Base-by-base conservation (phyloP, 192 early-diverging fungal genomes). In the Lobosporangium transversale region DNA sequence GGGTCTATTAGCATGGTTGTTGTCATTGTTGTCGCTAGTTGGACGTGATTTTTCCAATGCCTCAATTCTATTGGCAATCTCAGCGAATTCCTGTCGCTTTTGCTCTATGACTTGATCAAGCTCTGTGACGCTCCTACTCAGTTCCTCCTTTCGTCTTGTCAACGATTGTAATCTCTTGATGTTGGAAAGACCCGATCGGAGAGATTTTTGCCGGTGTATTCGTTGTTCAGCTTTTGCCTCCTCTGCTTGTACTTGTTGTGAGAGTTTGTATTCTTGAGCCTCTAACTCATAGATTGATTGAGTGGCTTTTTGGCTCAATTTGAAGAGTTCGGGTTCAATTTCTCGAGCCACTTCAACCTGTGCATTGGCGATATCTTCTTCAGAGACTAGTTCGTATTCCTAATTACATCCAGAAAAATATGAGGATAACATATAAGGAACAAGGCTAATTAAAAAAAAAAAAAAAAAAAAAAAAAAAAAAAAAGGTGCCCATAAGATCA, bases 141-240 rank as follows among this genome's bases (percentile, higher is more conserved):
- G 21, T n/a, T 75, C 71, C 15, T 75, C 71, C 44, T 75, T 75
- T 33, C 71, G 56, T n/a, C 50, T 66, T 12, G 58, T 66, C 52
- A 75, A 44, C 10, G 71, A 66, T 35, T 75, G 57, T n/a, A 75
- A 52, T 17, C 26, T 43, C 15, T 75, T 75, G 58, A 66, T 61
- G 24, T 66, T 66, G 12, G 71, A 66, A 9, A 71, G 32, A 18
- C 69, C 69, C 4, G 60, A 66, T n/a, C 23, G 26, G n/a, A 43
- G 52, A 1, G 53, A 57, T 35, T 60, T 71, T 45, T 66, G 63
- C 11, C 42, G 62, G 29, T 66, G 56, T 0, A 51, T 11, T 10
- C 52, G 63, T 3, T 10, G 27, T 24, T 66, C 30, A 7, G 49
- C 62, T 17, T 56, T 66, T 30, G 52, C 58, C 24, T 59, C 58